Evolutionary conservation across 2,329 filamentous ascomycete genomes (phyloP).

Genomic region (Fusarium sp.): DNA sequence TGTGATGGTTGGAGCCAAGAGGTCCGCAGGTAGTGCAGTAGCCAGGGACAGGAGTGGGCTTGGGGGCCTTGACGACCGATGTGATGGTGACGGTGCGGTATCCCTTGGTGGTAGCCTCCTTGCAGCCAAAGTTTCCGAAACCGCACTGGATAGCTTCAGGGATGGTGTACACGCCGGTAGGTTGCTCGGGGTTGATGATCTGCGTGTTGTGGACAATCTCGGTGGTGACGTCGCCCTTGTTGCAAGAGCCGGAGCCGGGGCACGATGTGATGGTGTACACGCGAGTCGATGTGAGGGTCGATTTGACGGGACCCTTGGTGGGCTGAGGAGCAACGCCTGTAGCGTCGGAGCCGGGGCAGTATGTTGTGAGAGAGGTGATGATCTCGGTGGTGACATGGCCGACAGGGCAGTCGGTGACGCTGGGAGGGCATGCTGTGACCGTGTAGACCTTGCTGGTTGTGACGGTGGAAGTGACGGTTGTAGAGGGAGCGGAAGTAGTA

Average conservation of each 20-base stretch:
- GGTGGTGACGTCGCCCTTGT: constrained; percentile 33
- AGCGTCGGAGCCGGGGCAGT: constrained; percentile 46
- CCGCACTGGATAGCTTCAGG: constrained; percentile 44
- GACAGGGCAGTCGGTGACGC: constrained; percentile 42
- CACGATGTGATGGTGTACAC: constrained; percentile 67
- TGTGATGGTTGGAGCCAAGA: constrained; percentile 1
- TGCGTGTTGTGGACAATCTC: constrained; percentile 39
- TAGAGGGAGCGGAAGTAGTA: constrained; percentile 9
- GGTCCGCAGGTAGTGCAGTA: constrained; percentile 38
- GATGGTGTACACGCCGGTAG: constrained; percentile 43
- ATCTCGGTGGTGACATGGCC: constrained; percentile 44
- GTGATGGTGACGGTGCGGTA: constrained; percentile 39
- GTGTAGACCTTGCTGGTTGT: constrained; percentile 44
- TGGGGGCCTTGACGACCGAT: constrained; percentile 37
- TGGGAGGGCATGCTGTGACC: constrained; percentile 45
- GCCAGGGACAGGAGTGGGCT: constrained; percentile 41
- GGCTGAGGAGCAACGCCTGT: constrained; percentile 3
- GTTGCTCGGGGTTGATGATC: constrained; percentile 37
- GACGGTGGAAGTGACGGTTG: constrained; percentile 43
- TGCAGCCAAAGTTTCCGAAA: constrained; percentile 41
- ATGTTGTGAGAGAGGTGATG: constrained; percentile 46
- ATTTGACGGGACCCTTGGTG: constrained; percentile 36
- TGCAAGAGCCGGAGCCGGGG: constrained; percentile 54
- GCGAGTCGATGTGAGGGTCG: constrained; percentile 61
- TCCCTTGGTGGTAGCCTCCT: constrained; percentile 38